These are phyloP conservation scores for Dictyostelium intermedium DNA, from an alignment of 78 protist species.

Conservation along the genomic window DNA sequence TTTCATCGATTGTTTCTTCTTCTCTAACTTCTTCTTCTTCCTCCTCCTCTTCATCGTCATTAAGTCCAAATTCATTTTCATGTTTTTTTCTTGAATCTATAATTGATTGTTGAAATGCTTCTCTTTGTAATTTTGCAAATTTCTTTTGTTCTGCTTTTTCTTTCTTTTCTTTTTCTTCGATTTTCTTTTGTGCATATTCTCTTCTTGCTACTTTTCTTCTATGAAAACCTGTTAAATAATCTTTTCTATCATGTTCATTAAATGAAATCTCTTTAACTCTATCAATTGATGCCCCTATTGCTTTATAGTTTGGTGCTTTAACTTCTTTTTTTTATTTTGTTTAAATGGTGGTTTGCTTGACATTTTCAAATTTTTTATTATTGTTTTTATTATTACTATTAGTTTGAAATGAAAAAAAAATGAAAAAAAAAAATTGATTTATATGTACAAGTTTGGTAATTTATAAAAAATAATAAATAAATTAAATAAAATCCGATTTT, in stretches of 20 bases:
- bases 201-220: constrained; percentile 76
- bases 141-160: constrained; percentile 66
- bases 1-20: not conserved
- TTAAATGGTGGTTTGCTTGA: constrained; percentile 1
- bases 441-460: not conserved
- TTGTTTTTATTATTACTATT: not conserved
- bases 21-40: constrained; percentile 8
- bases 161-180: constrained; percentile 29
- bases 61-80: not conserved
- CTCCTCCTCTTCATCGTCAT: constrained; percentile 22
- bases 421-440: too few species aligned
- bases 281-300: not conserved
- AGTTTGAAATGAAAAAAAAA: not conserved
- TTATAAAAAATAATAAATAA: not conserved
- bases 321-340: not conserved
- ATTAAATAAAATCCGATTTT: not conserved
- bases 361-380: not conserved
- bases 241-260: constrained; percentile 70
- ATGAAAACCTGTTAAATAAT: constrained; percentile 66
- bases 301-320: constrained; percentile 27
- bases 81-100: constrained; percentile 19
- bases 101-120: constrained; percentile 49
- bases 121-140: constrained; percentile 56
- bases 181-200: constrained; percentile 41
- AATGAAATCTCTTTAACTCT: constrained; percentile 46